Conservation (phyloP, 2,329 filamentous ascomycete species). For the Coniella vitis region DNA sequence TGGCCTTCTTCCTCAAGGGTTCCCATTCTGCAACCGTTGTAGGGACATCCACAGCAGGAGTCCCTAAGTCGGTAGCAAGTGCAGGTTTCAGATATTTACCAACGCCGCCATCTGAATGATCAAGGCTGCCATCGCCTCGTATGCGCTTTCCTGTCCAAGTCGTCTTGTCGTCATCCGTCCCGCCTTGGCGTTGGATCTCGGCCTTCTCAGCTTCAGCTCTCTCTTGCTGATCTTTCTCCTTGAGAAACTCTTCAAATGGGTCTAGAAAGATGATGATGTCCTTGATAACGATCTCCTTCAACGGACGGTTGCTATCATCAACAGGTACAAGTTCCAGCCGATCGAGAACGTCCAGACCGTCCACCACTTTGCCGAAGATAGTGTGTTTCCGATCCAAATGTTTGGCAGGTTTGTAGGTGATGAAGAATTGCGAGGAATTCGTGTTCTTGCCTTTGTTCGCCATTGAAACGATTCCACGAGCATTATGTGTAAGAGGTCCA, state of each 20-base stretch:
- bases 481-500: constrained; percentile 76
- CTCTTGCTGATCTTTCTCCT: constrained; percentile 62
- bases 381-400: constrained; percentile 95
- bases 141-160: constrained; percentile 97
- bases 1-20: constrained; percentile 74
- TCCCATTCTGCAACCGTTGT: constrained; percentile 58
- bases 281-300: constrained; percentile 71
- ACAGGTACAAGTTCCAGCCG: constrained; percentile 72
- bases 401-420: constrained; percentile 75
- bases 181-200: constrained; percentile 57
- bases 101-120: constrained; percentile 38
- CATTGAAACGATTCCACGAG: constrained; percentile 80
- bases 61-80: constrained; percentile 24
- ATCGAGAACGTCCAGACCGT: constrained; percentile 63
- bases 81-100: constrained; percentile 79
- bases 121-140: constrained; percentile 55
- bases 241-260: constrained; percentile 89
- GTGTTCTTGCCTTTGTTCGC: constrained; percentile 98
- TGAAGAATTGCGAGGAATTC: constrained; percentile 92
- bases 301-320: constrained; percentile 68
- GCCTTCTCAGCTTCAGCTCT: constrained; percentile 50
- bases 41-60: constrained; percentile 38
- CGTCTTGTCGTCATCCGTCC: constrained; percentile 77
- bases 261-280: constrained; percentile 85
- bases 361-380: constrained; percentile 84